Conservation (phyloP, 345 rosid genomes). For the Ceriops zippeliana region DNA sequence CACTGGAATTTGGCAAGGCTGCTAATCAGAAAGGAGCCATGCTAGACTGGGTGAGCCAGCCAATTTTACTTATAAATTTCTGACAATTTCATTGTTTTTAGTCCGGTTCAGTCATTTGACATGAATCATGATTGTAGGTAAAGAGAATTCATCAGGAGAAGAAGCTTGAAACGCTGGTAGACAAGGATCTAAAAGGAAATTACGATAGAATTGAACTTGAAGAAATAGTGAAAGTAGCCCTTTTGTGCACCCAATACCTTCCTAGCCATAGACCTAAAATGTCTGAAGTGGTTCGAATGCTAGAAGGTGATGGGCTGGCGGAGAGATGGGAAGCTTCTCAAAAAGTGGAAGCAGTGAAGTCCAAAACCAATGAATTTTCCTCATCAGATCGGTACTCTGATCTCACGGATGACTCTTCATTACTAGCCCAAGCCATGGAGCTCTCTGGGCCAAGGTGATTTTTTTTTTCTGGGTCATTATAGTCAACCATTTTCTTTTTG, state of each 20-base stretch:
- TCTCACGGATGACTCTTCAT: conserved; percentile 90
- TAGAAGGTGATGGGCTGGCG: conserved; percentile 95
- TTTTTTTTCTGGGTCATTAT: not conserved
- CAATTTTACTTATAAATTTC: not conserved
- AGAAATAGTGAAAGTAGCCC: conserved; percentile 89
- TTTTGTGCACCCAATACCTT: conserved; percentile 81
- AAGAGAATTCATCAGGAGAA: conserved; percentile 89
- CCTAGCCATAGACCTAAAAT: conserved; percentile 90
- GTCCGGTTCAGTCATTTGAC: not conserved
- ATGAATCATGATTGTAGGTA: conserved; percentile 39
- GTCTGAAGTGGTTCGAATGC: conserved; percentile 97
- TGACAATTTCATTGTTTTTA: not conserved
- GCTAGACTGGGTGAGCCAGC: conserved; percentile 77
- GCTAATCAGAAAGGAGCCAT: conserved; percentile 96
- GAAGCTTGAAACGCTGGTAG: conserved; percentile 80
- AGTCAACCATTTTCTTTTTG: conserved; percentile 3
- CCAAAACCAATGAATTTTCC: conserved; percentile 68
- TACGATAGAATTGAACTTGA: conserved; percentile 90
- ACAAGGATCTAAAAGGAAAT: conserved; percentile 73
- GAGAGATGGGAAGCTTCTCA: conserved; percentile 99
- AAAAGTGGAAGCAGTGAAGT: conserved; percentile 54
- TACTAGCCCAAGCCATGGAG: conserved; percentile 96
- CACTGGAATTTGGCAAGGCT: conserved; percentile 85
- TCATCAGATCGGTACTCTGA: conserved; percentile 91
- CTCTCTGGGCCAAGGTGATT: conserved; percentile 94